Base-by-base conservation (phyloP, 2,329 filamentous ascomycete genomes). In the Aspergillus quadrilineatus region DNA sequence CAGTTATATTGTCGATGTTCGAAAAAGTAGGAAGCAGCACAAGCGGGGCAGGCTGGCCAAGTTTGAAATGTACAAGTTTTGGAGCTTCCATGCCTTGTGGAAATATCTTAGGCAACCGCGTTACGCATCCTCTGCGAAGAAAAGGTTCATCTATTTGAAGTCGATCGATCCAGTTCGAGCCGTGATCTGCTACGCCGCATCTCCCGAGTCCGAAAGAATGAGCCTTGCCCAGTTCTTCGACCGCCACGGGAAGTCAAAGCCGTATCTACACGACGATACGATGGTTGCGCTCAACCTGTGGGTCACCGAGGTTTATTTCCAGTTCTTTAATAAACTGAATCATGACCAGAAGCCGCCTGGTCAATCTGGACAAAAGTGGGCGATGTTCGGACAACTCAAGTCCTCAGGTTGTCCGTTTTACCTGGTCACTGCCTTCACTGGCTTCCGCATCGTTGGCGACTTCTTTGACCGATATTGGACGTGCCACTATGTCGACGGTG, bases 381-480 rank as follows among this genome's bases (percentile, higher is more conserved):
- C 10, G 14, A 48, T 44, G 8, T 43, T 10, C n/a, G 46, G 29
- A 15, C 15, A 7, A 22, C 32, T 45, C 56, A 47, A 34, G 43
- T 55, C 34, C 9, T 30, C 39, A 17, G 60, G 55, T 26, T 39
- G 43, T 15, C 26, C 43, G 10, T 44, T 29, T 22, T 43, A 56
- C 6, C 59, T 70, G 15, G 37, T 55, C 5, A 57, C 60, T 42
- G 61, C 60, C 0, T 58, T 63, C 0, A 61, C 63, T 26, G 57
- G 68, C 0, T 73, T 72, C 36, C 63, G 65, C 6, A 68, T 73
- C 32, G 39, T 56, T 6, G 69, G 69, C 4, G 68, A 73, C 53
- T 68, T 69, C 37, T 71, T 68, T 26, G 69, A 73, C 42, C 64
- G 69, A 0, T 71, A 66, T 36, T 72, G 69, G 69, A 73, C 69